phyloP scores from a whole-genome alignment of 345 rosid genomes.

The Rubroshorea leprosula region DNA sequence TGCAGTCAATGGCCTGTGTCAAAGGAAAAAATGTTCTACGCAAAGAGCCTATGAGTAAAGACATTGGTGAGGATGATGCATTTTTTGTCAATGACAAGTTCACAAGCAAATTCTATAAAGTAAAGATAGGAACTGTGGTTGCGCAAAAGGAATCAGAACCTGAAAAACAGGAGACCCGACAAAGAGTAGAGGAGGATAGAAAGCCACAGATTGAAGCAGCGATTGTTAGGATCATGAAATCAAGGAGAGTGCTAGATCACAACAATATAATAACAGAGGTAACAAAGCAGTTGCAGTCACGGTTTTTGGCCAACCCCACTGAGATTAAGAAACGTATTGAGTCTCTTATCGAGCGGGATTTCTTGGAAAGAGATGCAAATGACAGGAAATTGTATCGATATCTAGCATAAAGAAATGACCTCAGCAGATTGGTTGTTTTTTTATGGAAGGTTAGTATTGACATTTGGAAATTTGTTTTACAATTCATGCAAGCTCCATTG shows the following conservation, averaged over 20 bases:
- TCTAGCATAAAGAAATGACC: conserved; percentile 51
- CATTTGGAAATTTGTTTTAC: conserved; percentile 20
- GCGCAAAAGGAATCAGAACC: conserved; percentile 99
- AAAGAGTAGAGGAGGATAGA: conserved; percentile 98
- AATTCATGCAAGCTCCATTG: conserved; percentile 7
- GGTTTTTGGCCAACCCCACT: conserved; percentile 87
- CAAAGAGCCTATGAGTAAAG: conserved; percentile 98
- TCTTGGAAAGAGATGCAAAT: conserved; percentile 85
- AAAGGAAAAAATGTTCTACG: conserved; percentile 89
- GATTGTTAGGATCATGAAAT: conserved; percentile 95
- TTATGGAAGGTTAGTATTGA: conserved; percentile 17
- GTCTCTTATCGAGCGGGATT: conserved; percentile 92
- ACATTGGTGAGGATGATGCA: conserved; percentile 78
- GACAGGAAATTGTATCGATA: conserved; percentile 93
- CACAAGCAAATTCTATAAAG: conserved; percentile 87
- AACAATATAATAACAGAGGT: conserved; percentile 90
- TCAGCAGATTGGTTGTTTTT: conserved; percentile 16
- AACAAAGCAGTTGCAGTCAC: conserved; percentile 91
- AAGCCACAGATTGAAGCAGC: conserved; percentile 99
- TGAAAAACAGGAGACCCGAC: conserved; percentile 95
- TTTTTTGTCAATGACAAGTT: conserved; percentile 90
- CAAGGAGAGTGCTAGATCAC: conserved; percentile 91
- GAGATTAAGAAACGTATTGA: conserved; percentile 98
- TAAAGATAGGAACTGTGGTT: conserved; percentile 97
- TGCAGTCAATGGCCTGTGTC: conserved; percentile 91